Evolutionary conservation across 2,329 filamentous ascomycete species (phyloP).

Genomic region (Ophiostoma fasciatum): DNA sequence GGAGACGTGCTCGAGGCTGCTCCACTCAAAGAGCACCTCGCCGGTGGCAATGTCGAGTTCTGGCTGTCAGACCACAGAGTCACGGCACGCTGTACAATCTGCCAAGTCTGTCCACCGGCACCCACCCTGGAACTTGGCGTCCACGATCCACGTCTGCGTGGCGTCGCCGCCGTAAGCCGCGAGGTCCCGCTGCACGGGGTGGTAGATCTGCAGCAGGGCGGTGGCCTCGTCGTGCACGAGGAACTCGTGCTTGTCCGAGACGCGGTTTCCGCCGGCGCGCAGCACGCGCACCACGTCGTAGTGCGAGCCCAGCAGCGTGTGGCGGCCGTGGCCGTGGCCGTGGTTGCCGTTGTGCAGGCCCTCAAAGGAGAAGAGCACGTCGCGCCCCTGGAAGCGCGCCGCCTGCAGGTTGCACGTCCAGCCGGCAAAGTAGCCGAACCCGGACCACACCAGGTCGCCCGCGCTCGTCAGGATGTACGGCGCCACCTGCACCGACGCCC

Average conservation of each 20-base stretch:
- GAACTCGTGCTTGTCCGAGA: conserved; percentile 42
- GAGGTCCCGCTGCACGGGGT: conserved; percentile 31
- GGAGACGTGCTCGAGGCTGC: conserved; percentile 38
- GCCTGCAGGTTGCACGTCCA: conserved; percentile 40
- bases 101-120: too few relatives aligned
- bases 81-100: too few relatives aligned
- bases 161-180: conserved; percentile 28
- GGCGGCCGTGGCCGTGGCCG: conserved; percentile 39
- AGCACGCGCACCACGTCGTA: conserved; percentile 40
- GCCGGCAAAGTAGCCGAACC: conserved; percentile 35
- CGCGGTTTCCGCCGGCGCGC: conserved; percentile 32
- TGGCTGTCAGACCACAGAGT: too few relatives aligned
- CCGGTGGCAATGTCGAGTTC: conserved; percentile 37
- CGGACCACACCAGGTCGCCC: conserved; percentile 42
- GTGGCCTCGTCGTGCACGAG: conserved; percentile 36
- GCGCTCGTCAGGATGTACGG: conserved; percentile 41
- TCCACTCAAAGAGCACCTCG: conserved; percentile 43
- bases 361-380: conserved; percentile 39
- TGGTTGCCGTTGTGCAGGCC: conserved; percentile 35
- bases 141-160: conserved; percentile 40
- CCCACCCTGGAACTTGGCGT: conserved; percentile 37
- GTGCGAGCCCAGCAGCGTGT: conserved; percentile 35
- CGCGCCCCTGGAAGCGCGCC: conserved; percentile 32
- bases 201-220: conserved; percentile 37
- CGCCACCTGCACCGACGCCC: conserved; percentile 27